Evolutionary conservation across 1,139 yeast species (phyloP).

Genomic region (Trichomonascaceae sp.): DNA sequence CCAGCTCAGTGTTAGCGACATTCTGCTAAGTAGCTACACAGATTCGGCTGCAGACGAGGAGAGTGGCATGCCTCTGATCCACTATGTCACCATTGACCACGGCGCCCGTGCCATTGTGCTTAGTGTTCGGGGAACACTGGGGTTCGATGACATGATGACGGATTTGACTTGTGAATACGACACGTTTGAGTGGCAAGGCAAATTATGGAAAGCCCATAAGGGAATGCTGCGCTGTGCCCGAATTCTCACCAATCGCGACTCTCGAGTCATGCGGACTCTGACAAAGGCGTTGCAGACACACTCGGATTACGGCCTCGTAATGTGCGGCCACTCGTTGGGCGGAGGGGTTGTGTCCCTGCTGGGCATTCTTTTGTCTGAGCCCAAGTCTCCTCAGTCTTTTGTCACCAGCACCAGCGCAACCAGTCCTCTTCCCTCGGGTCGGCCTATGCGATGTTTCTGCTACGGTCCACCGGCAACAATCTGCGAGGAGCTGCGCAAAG

Average conservation of each 20-base stretch:
- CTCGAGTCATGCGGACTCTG: slow-evolving; percentile 19
- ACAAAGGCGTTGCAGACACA: slow-evolving; percentile 15
- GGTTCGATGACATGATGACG: slow-evolving; percentile 24
- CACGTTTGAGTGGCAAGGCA: slow-evolving; percentile 19
- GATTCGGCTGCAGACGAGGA: slow-evolving; percentile 17
- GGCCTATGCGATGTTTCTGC: slow-evolving; percentile 22
- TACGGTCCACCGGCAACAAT: slow-evolving; percentile 27
- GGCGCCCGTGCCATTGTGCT: slow-evolving; percentile 22
- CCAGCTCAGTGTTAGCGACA: slow-evolving; percentile 20
- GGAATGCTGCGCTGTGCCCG: slow-evolving; percentile 26
- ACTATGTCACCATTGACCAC: slow-evolving; percentile 24
- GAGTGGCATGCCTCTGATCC: slow-evolving; percentile 23
- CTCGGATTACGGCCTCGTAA: slow-evolving; percentile 22
- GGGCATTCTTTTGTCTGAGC: slow-evolving; percentile 21
- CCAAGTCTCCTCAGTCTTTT: no score
- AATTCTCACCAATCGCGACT: slow-evolving; percentile 13
- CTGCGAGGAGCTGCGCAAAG: slow-evolving; percentile 16
- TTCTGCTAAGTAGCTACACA: slow-evolving; percentile 21
- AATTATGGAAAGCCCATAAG: slow-evolving; percentile 21
- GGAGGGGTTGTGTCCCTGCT: slow-evolving; percentile 26
- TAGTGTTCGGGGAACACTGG: slow-evolving; percentile 25
- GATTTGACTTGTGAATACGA: slow-evolving; percentile 25
- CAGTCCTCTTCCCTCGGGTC: slow-evolving; percentile 18
- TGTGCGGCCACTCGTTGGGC: slow-evolving; percentile 27
- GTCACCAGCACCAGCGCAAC: slow-evolving; percentile 8